Evolutionary conservation across 2,329 filamentous ascomycete species (phyloP), one percentile per base, ranked within the genome.

Genomic region (Verticillium nubilum): DNA sequence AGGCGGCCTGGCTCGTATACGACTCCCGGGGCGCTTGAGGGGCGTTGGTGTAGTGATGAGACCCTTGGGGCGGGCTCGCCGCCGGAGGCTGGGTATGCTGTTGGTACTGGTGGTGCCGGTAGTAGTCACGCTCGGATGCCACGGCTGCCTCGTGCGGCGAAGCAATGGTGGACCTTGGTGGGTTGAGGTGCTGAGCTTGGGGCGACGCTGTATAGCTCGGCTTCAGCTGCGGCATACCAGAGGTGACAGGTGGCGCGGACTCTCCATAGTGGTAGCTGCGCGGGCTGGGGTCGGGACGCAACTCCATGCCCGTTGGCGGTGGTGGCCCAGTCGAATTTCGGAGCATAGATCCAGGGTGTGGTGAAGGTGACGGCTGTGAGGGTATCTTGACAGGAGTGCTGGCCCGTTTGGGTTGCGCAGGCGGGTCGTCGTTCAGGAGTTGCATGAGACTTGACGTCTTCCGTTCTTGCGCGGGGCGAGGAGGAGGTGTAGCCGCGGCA

Each of bases 361-460:
- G 81, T 2, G 82, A 83, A 12, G 74, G 67, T 10, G 81, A 80
- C 25, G 79, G 78, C n/a, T 74, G 68, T 47, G 72, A 63, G 12
- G 73, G 68, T 17, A 67, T 67, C 57, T 67, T 67, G 12, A 76
- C 73, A 10, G 85, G 74, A 58, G 85, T 82, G 47, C 62, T 72
- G 29, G 84, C 73, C 31, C 82, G 76, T 70, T 85, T 84, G 0
- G 75, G 74, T 56, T 76, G 73, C 5, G 78, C 73, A 3, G 74
- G 74, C 7, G 80, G 78, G 58, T 87, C 85, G 62, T 87, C 83
- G 64, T 86, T 86, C 3, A 88, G 75, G 61, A 88, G 70, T 0
- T 84, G 83, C 80, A 87, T 86, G 62, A 88, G 79, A 63, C 76
- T 87, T 15, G 84, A 86, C 7, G 80, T 86, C 73, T 87, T 87